Base-by-base conservation (phyloP, 768 basidiomycete genomes). In the Leccinellum rugosiceps region DNA sequence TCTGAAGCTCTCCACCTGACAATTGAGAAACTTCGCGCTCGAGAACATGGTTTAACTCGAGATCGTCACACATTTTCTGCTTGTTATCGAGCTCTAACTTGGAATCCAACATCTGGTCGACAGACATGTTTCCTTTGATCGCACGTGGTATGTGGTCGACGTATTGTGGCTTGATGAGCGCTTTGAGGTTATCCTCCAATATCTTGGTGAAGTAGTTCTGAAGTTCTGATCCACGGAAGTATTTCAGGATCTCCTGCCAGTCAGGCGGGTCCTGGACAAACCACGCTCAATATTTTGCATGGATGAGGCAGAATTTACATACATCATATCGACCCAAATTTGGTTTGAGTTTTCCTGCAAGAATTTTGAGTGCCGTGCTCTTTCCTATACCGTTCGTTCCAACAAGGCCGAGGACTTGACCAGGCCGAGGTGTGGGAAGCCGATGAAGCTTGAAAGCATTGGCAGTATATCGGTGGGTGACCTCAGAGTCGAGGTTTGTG, bases 181-280 rank as follows among this genome's bases (percentile, higher is more conserved):
- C 95, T 78, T 98, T 98, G 70, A 98, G 78, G 69, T 99, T 94
- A 75, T 99, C 97, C 74, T 98, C 97, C 19, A 99, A 81, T 6
- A 98, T 94, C 75, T 98, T 98, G 51, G 97, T 98, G 76, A 99
- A 99, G 78, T 98, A 99, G 72, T 99, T 99, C 71, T 99, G 97
- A 25, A 99, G 82, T 75, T 98, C 97, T 6, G 95, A 98, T 52
- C 97, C 97, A 61, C 97, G 88, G 83, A 98, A 99, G 72, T 99
- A 90, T 75, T 96, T 96, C 51, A 99, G 77, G 63, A 99, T 98
- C 71, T 98, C 97, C 72, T 93, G 88, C 97, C 97, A 99, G 70
- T 98, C 97, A 17, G 97, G 97, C 21, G 97, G 97, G 70, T 97
- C 92, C 92, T 94, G 59, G 30, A 49, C 10, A 50, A 31, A 58